These are phyloP conservation scores for Bidens hawaiensis DNA, from an alignment of 140 eudicot species.

Conservation along the genomic window DNA sequence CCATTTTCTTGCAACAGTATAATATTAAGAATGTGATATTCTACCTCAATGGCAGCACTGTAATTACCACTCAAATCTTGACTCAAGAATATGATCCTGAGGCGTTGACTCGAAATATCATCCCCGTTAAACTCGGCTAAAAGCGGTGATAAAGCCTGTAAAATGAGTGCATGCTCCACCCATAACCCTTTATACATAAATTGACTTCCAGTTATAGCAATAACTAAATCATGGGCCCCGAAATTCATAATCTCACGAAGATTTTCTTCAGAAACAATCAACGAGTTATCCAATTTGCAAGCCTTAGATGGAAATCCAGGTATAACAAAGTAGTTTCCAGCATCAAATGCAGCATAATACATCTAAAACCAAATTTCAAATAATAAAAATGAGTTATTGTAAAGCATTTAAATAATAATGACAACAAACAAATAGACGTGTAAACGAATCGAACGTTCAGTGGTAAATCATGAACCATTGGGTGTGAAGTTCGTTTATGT, in stretches of 20 bases:
- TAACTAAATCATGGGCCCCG: constrained; percentile 52
- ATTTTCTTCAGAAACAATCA: constrained; percentile 30
- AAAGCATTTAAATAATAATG: background rate
- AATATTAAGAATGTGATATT: background rate
- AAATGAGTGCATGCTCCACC: constrained; percentile 86
- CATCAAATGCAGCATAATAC: constrained; percentile 71
- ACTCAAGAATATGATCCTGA: constrained; percentile 56
- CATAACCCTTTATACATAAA: constrained; percentile 76
- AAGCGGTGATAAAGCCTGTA: constrained; percentile 71
- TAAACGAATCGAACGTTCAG: too few relatives aligned
- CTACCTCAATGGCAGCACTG: constrained; percentile 70
- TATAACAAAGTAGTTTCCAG: constrained; percentile 89
- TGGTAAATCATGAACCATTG: too few relatives aligned
- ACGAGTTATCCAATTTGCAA: constrained; percentile 46
- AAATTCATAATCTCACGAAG: constrained; percentile 34
- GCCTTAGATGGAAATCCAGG: constrained; percentile 82
- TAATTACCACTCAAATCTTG: constrained; percentile 58
- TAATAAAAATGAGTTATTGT: background rate
- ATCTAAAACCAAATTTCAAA: constrained; percentile 39
- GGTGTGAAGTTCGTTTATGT: too few relatives aligned
- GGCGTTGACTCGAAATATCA: constrained; percentile 31
- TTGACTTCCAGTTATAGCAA: constrained; percentile 70
- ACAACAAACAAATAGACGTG: background rate
- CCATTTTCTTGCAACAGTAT: constrained; percentile 8
- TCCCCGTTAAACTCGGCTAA: constrained; percentile 37